Evolutionary conservation across 2,329 filamentous ascomycete species (phyloP), one percentile per base, ranked within the genome.

Genomic region (Pyrenophora seminiperda): DNA sequence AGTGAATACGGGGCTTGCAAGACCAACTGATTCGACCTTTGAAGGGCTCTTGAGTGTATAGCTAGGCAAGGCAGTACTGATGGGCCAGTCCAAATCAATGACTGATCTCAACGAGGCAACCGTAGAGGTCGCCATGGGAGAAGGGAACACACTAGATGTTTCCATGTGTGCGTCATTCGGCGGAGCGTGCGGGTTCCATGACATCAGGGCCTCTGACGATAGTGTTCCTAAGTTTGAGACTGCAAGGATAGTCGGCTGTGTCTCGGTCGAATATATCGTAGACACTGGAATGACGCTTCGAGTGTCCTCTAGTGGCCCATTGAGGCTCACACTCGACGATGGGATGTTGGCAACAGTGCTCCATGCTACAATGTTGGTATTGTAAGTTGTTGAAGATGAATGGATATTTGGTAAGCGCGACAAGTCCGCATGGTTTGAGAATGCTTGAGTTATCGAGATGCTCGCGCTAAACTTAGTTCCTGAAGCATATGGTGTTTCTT

Each of bases 21-120:
- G 15, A n/a, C 15, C 19, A 0, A 13, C 19, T 2, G 13, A 9
- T 2, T n/a, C 1, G 1, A 6, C 15, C 2, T n/a, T 2, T 22
- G 20, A 41, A n/a, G 10, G 19, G 10, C 4, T 11, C 11, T 27
- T 9, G 24, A 9, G 24, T 10, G 39, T 32, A 4, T 19, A 5
- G 10, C 10, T 2, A 31, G 14, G 2, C n/a, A 3, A 4, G 6
- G 0, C 33, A 14, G n/a, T 9, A 13, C 14, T 20, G 6, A n/a
- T 34, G 7, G 44, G 13, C 24, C 36, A 40, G 13, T 29, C 24
- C 10, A 4, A 11, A 18, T 43, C 19, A 22, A 31, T 7, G 14
- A 13, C 17, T 7, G 10, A 5, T 6, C 18, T 24, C 41, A 15
- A 31, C 13, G 41, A 43, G 14, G 9, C 11, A 43, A 20, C 2